Evolutionary conservation across 2,329 filamentous ascomycete species (phyloP).

Genomic region (Mariannaea sp.): DNA sequence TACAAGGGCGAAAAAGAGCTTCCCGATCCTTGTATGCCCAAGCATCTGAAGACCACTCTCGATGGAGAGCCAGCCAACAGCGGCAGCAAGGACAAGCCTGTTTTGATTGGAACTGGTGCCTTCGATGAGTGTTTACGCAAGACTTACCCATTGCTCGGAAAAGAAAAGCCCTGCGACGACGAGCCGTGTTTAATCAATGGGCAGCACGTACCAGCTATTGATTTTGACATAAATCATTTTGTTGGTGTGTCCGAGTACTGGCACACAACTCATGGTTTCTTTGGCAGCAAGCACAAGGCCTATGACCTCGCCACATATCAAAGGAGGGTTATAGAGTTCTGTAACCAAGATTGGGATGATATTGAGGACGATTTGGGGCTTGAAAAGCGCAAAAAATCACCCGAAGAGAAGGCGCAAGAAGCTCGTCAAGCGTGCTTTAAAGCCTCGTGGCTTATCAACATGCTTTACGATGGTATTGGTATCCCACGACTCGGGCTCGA

Average conservation of each 20-base stretch:
- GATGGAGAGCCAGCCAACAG: slow-evolving; percentile 63
- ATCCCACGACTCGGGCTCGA: slow-evolving; percentile 86
- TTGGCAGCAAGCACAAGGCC: slow-evolving; percentile 76
- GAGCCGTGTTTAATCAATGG: slow-evolving; percentile 88
- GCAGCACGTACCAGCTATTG: slow-evolving; percentile 90
- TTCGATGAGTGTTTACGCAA: slow-evolving; percentile 84
- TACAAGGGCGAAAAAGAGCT: slow-evolving; percentile 68
- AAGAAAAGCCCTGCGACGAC: slow-evolving; percentile 82
- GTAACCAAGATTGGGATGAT: slow-evolving; percentile 77
- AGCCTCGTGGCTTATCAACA: slow-evolving; percentile 95
- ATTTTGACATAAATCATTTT: slow-evolving; percentile 97
- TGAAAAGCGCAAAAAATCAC: slow-evolving; percentile 68
- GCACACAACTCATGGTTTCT: slow-evolving; percentile 97
- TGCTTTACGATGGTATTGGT: slow-evolving; percentile 94
- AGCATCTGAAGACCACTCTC: slow-evolving; percentile 73
- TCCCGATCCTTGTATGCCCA: slow-evolving; percentile 89
- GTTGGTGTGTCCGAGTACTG: slow-evolving; percentile 98
- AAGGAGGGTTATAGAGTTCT: slow-evolving; percentile 81
- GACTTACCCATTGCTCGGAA: slow-evolving; percentile 86
- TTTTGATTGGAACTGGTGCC: slow-evolving; percentile 79
- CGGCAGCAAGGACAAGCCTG: slow-evolving; percentile 47
- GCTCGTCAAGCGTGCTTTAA: slow-evolving; percentile 95
- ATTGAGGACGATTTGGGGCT: slow-evolving; percentile 73
- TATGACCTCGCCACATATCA: slow-evolving; percentile 95
- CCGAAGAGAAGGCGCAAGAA: slow-evolving; percentile 76